These are phyloP conservation scores for Saksenaea oblongispora DNA, from an alignment of 371 early-diverging fungal species.

Conservation along the genomic window DNA sequence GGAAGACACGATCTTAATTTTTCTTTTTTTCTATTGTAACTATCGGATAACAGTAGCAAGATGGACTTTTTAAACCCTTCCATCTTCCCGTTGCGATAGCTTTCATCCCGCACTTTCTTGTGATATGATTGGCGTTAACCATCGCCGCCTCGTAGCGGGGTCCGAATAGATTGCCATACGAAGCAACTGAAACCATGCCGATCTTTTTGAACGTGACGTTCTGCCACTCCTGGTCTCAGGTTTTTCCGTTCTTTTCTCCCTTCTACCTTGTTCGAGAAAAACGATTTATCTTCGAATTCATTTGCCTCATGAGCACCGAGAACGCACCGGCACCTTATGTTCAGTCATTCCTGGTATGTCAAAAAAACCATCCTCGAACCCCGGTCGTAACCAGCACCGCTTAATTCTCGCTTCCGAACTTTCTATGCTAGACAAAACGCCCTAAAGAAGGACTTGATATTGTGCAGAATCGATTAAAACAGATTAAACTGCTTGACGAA, in stretches of 20 bases:
- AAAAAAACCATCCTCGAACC: neutral
- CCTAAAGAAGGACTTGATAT: constrained; percentile 48
- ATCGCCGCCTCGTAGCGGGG: neutral
- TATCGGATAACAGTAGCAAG: too few relatives aligned
- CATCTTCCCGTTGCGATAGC: too few relatives aligned
- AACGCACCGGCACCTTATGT: neutral
- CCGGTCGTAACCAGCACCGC: neutral
- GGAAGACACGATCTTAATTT: too few relatives aligned
- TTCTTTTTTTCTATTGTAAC: too few relatives aligned
- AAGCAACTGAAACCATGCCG: too few relatives aligned
- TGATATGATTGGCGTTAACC: too few relatives aligned
- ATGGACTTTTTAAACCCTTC: too few relatives aligned
- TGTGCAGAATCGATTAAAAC: constrained; percentile 37
- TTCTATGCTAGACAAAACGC: constrained; percentile 35
- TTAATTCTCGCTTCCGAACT: neutral
- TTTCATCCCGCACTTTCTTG: too few relatives aligned
- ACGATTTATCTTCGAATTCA: neutral
- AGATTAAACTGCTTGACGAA: constrained; percentile 34
- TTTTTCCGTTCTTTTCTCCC: neutral
- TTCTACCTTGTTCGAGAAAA: neutral
- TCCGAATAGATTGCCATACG: neutral
- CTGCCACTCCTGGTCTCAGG: neutral
- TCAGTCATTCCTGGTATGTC: neutral
- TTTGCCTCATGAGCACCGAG: neutral
- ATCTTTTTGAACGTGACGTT: neutral